A percentile compares a stretch with the other conserved stretches of the same genome.
Conservation (phyloP, 2,329 filamentous ascomycete genomes). For the Cordyceps militaris region DNA sequence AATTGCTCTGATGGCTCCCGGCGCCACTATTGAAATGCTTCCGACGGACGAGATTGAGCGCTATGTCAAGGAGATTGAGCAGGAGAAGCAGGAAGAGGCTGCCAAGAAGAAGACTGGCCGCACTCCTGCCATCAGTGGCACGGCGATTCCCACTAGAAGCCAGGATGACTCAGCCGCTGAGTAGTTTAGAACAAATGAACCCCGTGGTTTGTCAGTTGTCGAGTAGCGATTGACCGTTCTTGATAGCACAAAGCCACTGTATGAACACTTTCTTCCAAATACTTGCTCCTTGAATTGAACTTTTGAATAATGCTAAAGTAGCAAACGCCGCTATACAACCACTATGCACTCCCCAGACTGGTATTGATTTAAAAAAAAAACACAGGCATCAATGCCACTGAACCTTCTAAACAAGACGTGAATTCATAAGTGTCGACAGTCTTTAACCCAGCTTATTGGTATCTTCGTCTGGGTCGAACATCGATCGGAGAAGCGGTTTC, state of each 20-base stretch:
- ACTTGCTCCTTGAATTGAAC: background rate
- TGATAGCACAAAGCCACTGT: slow-evolving; percentile 18
- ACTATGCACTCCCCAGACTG: background rate
- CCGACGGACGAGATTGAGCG: slow-evolving; percentile 92
- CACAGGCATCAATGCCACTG: background rate
- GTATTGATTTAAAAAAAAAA: too few relatives aligned
- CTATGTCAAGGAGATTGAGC: slow-evolving; percentile 98
- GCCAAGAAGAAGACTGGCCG: slow-evolving; percentile 90
- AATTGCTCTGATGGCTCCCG: slow-evolving; percentile 95
- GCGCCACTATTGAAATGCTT: slow-evolving; percentile 85
- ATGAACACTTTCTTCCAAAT: slow-evolving; percentile 14
- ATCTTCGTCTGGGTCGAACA: slow-evolving; percentile 69
- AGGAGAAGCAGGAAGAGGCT: slow-evolving; percentile 98
- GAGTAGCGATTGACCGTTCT: slow-evolving; percentile 22
- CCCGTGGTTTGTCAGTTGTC: slow-evolving; percentile 5
- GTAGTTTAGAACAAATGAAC: slow-evolving; percentile 15
- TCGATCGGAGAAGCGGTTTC: slow-evolving; percentile 49
- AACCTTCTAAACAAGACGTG: background rate
- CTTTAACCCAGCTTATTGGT: slow-evolving; percentile 66
- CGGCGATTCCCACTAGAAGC: slow-evolving; percentile 66
- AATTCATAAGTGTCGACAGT: background rate
- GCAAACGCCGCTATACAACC: background rate
- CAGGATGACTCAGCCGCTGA: slow-evolving; percentile 34
- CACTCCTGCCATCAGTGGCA: slow-evolving; percentile 60
- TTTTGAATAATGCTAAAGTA: background rate